A percentile compares a stretch with the other conserved stretches of the same genome.
Conservation (phyloP, 192 early-diverging fungal species). For the Coemansia sp. region DNA sequence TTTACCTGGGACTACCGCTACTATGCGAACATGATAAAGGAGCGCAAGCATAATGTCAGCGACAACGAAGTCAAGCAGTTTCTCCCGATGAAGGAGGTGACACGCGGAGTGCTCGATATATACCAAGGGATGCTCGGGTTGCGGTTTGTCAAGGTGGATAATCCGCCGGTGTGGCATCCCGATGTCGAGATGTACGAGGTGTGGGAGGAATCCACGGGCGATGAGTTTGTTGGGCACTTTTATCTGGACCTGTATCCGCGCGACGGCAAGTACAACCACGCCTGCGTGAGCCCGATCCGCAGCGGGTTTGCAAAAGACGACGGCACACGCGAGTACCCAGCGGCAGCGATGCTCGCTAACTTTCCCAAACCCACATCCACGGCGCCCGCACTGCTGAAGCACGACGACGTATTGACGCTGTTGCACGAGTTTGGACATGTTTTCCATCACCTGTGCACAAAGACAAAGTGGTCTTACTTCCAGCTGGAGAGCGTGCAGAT, state of each 20-base stretch:
- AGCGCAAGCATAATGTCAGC: constrained; percentile 69
- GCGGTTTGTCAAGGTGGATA: constrained; percentile 61
- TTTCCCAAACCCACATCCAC: constrained; percentile 64
- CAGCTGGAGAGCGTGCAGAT: constrained; percentile 72
- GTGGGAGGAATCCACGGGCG: constrained; percentile 53
- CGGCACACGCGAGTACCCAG: constrained; percentile 57
- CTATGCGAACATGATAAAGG: constrained; percentile 70
- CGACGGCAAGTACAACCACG: constrained; percentile 68
- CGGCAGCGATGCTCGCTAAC: constrained; percentile 66
- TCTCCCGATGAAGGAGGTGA: constrained; percentile 66
- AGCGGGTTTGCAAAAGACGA: constrained; percentile 53
- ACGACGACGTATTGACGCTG: constrained; percentile 76
- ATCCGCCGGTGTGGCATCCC: constrained; percentile 69
- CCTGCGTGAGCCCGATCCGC: constrained; percentile 71
- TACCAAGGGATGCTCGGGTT: constrained; percentile 72
- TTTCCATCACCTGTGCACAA: constrained; percentile 64
- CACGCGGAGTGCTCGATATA: constrained; percentile 68
- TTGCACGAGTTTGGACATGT: constrained; percentile 80
- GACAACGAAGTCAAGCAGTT: constrained; percentile 76
- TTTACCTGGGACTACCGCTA: constrained; percentile 74
- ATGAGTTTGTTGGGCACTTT: constrained; percentile 65
- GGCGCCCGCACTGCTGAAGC: constrained; percentile 72
- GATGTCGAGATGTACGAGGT: constrained; percentile 78
- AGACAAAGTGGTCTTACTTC: constrained; percentile 67
- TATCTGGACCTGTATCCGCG: constrained; percentile 75